phyloP scores from a whole-genome alignment of 1,284 basidiomycete genomes.

The Amylostereum areolatum region DNA sequence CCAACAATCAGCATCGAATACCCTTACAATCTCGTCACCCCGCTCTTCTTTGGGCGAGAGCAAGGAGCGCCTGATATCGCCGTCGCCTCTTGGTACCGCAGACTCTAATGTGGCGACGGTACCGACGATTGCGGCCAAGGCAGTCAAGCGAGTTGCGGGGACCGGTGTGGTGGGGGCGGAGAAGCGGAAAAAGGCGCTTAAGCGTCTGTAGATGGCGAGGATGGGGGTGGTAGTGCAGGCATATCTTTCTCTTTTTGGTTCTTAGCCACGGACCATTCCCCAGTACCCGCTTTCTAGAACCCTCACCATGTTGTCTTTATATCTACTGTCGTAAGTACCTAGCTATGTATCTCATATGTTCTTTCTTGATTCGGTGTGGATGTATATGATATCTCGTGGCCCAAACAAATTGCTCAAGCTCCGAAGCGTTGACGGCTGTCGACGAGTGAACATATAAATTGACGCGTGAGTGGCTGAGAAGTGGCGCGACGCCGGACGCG shows the following conservation, averaged over 20 bases:
- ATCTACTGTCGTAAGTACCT: neutral
- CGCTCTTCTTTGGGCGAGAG: slow-evolving; percentile 32
- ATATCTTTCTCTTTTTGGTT: neutral
- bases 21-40: slow-evolving; percentile 26
- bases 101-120: slow-evolving; percentile 56
- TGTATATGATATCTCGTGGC: too few relatives aligned
- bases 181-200: slow-evolving; percentile 81
- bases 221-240: neutral
- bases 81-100: slow-evolving; percentile 58
- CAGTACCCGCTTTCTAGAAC: neutral
- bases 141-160: slow-evolving; percentile 62
- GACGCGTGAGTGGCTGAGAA: neutral
- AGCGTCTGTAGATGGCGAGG: slow-evolving; percentile 46
- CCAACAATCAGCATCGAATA: slow-evolving; percentile 32
- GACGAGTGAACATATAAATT: neutral
- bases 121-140: slow-evolving; percentile 41
- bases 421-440: neutral
- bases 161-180: slow-evolving; percentile 49
- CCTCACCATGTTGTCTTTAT: neutral
- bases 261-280: neutral
- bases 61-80: slow-evolving; percentile 56
- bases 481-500: neutral
- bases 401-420: too few relatives aligned
- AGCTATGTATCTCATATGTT: neutral
- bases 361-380: neutral